Percentiles rank a stretch among this genome's conserved stretches.
These are phyloP conservation scores for Gynochthodes officinalis DNA, from an alignment of 257 asterid genomes.

Conservation along the genomic window DNA sequence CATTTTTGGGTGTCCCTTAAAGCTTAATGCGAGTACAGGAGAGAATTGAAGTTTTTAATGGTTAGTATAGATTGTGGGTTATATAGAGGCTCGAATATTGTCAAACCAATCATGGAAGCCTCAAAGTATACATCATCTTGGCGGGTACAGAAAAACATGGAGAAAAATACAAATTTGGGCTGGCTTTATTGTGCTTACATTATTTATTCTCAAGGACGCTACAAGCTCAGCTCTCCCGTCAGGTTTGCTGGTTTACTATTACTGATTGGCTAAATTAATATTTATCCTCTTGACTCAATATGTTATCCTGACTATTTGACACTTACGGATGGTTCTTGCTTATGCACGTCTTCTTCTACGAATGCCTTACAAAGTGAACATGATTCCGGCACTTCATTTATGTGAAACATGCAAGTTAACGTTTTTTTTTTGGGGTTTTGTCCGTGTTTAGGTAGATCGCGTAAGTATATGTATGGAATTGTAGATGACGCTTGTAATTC, in stretches of 20 bases:
- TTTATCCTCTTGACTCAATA: not conserved
- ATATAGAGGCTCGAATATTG: constrained; percentile 12
- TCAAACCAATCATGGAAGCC: constrained; percentile 7
- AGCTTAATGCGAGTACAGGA: constrained; percentile 15
- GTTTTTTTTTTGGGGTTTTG: not conserved
- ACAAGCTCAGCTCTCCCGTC: not conserved
- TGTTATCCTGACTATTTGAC: constrained; percentile 1
- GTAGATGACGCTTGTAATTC: constrained; percentile 14
- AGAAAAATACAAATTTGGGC: constrained; percentile 26
- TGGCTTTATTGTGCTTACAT: constrained; percentile 8
- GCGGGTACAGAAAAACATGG: constrained; percentile 18
- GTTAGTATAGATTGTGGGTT: constrained; percentile 8
- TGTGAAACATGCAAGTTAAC: not conserved
- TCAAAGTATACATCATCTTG: constrained; percentile 1
- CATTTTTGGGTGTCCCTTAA: constrained; percentile 43
- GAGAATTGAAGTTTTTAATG: constrained; percentile 29
- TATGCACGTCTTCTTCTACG: constrained; percentile 9
- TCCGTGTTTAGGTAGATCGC: not conserved
- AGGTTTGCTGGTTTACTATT: not conserved
- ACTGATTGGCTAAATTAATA: not conserved
- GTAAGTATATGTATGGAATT: not conserved
- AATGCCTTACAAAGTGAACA: not conserved
- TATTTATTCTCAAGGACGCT: constrained; percentile 3
- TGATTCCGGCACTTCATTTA: constrained; percentile 4
- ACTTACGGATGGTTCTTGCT: constrained; percentile 9